Conservation (phyloP, 2,329 filamentous ascomycete species). For the Beauveria sp. region DNA sequence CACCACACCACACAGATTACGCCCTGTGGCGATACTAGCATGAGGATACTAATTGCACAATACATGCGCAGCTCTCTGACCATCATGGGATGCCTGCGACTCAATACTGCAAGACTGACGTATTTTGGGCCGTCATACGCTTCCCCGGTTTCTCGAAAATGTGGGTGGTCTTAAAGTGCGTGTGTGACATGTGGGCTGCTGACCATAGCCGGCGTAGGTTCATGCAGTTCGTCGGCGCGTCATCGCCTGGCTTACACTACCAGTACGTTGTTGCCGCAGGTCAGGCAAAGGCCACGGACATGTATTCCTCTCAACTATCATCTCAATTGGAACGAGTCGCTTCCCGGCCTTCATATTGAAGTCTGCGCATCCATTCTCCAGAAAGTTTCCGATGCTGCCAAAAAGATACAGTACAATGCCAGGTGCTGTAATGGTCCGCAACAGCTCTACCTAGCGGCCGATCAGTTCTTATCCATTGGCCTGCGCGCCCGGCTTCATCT, state of each 20-base stretch:
- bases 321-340: neutral
- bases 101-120: neutral
- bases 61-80: neutral
- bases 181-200: slow-evolving; percentile 8
- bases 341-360: neutral
- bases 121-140: slow-evolving; percentile 5
- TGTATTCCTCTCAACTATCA: neutral
- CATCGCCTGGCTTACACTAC: neutral
- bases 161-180: neutral
- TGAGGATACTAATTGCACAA: neutral
- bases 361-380: neutral
- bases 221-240: slow-evolving; percentile 3
- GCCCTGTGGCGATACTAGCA: neutral
- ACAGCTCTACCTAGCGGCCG: neutral
- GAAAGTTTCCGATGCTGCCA: neutral
- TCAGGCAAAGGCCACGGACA: neutral
- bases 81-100: neutral
- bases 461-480: neutral
- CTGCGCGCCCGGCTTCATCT: neutral
- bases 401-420: neutral
- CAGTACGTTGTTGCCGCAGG: neutral
- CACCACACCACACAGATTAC: slow-evolving; percentile 5
- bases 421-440: neutral
- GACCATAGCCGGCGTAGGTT: slow-evolving; percentile 1
- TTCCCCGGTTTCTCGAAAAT: neutral